Percentiles rank a stretch among this genome's conserved stretches.
Conservation (phyloP, 306 rosid genomes). For the Morella rubra region DNA sequence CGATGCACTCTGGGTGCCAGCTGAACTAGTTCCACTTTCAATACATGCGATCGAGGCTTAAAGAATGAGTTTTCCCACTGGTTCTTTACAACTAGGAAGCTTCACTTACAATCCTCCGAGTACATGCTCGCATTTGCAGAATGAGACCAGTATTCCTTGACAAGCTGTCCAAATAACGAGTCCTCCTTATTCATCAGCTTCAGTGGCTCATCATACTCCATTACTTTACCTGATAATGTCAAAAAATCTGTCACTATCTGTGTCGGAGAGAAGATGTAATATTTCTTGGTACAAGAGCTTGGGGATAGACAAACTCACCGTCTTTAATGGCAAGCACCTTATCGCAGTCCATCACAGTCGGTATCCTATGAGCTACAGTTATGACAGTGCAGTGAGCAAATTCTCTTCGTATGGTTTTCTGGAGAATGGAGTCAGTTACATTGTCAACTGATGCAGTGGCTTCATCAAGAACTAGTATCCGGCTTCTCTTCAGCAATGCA, state of each 20-base stretch:
- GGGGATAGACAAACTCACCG: conserved; percentile 9
- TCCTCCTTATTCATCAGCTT: conserved; percentile 29
- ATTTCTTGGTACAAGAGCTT: background rate
- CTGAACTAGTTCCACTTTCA: no score
- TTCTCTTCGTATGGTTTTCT: conserved; percentile 29
- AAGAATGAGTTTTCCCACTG: no score
- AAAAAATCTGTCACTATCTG: background rate
- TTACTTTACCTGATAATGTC: conserved; percentile 26
- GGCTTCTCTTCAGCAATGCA: conserved; percentile 33
- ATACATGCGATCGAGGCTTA: no score
- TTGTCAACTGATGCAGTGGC: conserved; percentile 42
- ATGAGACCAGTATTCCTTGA: conserved; percentile 38
- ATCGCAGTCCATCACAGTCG: conserved; percentile 36
- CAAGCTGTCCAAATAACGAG: conserved; percentile 33
- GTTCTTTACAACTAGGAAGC: no score
- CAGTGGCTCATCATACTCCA: conserved; percentile 33
- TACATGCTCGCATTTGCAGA: background rate
- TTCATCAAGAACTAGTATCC: conserved; percentile 32
- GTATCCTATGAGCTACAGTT: conserved; percentile 39
- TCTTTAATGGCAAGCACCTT: conserved; percentile 34
- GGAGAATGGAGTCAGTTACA: conserved; percentile 29
- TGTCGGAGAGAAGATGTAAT: background rate
- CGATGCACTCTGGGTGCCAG: no score
- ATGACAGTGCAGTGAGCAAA: conserved; percentile 35
- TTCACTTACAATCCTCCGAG: background rate